phyloP scores from a whole-genome alignment of 179 eudicot genomes.

The Beta macrorhiza region DNA sequence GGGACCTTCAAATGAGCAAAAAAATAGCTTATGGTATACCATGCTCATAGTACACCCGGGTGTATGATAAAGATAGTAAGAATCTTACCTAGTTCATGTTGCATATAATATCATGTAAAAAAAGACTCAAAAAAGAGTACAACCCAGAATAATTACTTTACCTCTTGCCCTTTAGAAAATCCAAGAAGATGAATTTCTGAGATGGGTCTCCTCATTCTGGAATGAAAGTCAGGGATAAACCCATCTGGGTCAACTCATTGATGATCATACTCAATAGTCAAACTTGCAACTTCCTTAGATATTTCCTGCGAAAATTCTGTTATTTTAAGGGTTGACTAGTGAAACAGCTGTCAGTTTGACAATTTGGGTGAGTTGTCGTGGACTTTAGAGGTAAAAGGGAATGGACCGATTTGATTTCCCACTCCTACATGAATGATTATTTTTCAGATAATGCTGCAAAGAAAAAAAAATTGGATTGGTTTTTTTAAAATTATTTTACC shows the following conservation, averaged over 20 bases:
- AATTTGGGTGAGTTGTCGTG: not conserved
- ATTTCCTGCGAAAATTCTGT: not conserved
- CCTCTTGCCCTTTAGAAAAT: not conserved
- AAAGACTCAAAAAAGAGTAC: not conserved
- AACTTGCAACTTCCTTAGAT: not conserved
- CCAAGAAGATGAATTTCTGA: not conserved
- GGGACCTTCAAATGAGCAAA: too few relatives aligned
- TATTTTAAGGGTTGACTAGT: not conserved
- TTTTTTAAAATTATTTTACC: too few relatives aligned
- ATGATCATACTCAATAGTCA: not conserved
- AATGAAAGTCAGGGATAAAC: not conserved
- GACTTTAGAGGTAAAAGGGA: too few relatives aligned
- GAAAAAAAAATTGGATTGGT: too few relatives aligned
- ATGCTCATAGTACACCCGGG: too few relatives aligned
- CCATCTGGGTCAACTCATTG: constrained; percentile 1
- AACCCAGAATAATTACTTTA: not conserved
- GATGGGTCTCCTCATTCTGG: not conserved
- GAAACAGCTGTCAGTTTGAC: not conserved
- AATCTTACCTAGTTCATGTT: too few relatives aligned
- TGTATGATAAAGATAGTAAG: too few relatives aligned
- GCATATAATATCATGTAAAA: not conserved
- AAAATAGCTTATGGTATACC: too few relatives aligned
- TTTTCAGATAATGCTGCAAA: too few relatives aligned
- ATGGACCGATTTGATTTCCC: too few relatives aligned
- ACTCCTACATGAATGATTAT: too few relatives aligned